phyloP scores from a whole-genome alignment of 2,329 filamentous ascomycete species.

The Eurotiales sp. region DNA sequence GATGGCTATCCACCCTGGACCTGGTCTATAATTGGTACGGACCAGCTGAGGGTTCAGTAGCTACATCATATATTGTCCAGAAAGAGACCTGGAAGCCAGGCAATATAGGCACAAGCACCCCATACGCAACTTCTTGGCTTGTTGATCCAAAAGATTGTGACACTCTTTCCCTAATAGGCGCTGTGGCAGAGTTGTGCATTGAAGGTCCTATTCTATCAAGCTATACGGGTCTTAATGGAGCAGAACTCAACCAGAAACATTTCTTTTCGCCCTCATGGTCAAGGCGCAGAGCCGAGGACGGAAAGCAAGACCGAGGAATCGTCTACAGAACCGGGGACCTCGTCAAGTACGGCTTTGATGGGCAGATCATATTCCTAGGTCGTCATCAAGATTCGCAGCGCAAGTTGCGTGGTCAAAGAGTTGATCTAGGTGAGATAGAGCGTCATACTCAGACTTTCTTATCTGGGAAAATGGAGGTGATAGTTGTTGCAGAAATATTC shows the following conservation, averaged over 20 bases:
- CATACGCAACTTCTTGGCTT: slow-evolving; percentile 28
- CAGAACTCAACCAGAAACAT: background rate
- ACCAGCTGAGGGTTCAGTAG: slow-evolving; percentile 8
- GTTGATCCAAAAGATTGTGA: slow-evolving; percentile 26
- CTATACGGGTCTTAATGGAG: background rate
- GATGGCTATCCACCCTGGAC: background rate
- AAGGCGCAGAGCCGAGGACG: background rate
- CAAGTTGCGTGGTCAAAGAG: slow-evolving; percentile 58
- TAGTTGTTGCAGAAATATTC: background rate
- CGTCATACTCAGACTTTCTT: slow-evolving; percentile 9
- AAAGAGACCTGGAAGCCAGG: background rate
- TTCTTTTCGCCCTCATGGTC: background rate
- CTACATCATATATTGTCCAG: background rate
- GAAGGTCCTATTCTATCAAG: slow-evolving; percentile 37
- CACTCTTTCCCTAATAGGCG: slow-evolving; percentile 33
- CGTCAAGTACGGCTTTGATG: slow-evolving; percentile 19
- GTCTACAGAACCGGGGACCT: slow-evolving; percentile 33
- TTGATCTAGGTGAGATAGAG: slow-evolving; percentile 51
- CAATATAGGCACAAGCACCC: slow-evolving; percentile 19
- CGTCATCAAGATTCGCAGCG: slow-evolving; percentile 47
- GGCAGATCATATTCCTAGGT: slow-evolving; percentile 25
- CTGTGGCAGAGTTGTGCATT: slow-evolving; percentile 42
- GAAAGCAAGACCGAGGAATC: background rate
- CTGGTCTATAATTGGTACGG: slow-evolving; percentile 8
- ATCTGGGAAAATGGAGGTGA: background rate